Evolutionary conservation across 2,329 filamentous ascomycete genomes (phyloP).

Genomic region (Zelopaecilomyces penicillatus): DNA sequence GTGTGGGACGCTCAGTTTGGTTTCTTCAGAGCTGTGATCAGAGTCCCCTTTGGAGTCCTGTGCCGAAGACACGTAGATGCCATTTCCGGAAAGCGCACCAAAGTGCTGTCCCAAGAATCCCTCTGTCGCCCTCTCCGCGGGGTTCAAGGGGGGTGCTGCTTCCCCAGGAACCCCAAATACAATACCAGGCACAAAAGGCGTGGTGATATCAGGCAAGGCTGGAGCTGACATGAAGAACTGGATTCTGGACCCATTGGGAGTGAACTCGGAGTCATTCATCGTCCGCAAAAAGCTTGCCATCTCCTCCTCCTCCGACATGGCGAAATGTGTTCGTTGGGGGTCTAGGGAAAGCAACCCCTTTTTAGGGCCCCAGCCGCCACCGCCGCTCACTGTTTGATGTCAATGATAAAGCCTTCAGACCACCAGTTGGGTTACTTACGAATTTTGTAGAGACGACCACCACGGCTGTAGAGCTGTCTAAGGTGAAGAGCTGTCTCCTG

Average conservation of each 20-base stretch:
- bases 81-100: constrained; percentile 53
- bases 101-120: constrained; percentile 40
- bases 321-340: constrained; percentile 50
- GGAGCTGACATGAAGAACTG: constrained; percentile 51
- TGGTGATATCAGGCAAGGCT: constrained; percentile 16
- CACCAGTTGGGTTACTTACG: constrained; percentile 15
- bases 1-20: constrained; percentile 27
- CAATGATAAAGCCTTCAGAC: constrained; percentile 7
- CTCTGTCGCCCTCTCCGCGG: neutral
- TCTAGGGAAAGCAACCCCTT: constrained; percentile 72
- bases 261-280: constrained; percentile 42
- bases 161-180: constrained; percentile 26
- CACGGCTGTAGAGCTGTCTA: constrained; percentile 28
- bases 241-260: constrained; percentile 54
- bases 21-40: constrained; percentile 10
- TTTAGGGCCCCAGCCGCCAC: constrained; percentile 77
- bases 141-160: constrained; percentile 1
- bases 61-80: constrained; percentile 42
- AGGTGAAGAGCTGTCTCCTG: constrained; percentile 20
- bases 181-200: constrained; percentile 11
- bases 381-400: constrained; percentile 55
- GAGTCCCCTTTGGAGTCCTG: constrained; percentile 3
- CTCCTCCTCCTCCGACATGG: constrained; percentile 38
- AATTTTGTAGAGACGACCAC: constrained; percentile 37
- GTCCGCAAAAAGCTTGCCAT: constrained; percentile 46